A percentile compares a stretch with the other conserved stretches of the same genome.
Evolutionary conservation across 169 alveolate species (phyloP).

Genomic region (Condylostoma magnum): DNA sequence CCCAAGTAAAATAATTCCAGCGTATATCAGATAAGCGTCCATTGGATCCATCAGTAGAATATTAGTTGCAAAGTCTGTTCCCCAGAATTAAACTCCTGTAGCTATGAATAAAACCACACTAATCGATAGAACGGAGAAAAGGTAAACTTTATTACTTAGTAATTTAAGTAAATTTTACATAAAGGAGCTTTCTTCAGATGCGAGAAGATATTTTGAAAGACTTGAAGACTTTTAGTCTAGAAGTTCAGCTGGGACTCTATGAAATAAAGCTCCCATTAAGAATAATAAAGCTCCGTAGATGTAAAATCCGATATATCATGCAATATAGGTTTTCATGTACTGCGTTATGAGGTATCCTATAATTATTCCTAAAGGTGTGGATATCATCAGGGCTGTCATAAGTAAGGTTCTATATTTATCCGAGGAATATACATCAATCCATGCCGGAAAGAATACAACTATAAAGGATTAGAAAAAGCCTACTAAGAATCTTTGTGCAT

Average conservation of each 20-base stretch:
- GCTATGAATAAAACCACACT: slow-evolving; percentile 66
- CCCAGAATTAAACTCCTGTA: slow-evolving; percentile 80
- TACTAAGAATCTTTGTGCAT: slow-evolving; percentile 76
- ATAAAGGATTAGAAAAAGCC: slow-evolving; percentile 92
- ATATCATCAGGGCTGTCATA: slow-evolving; percentile 92
- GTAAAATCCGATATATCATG: slow-evolving; percentile 1
- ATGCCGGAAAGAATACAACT: slow-evolving; percentile 92
- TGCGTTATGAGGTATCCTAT: slow-evolving; percentile 66
- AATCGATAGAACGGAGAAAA: slow-evolving; percentile 60
- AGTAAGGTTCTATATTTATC: slow-evolving; percentile 82
- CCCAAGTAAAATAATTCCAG: slow-evolving; percentile 54
- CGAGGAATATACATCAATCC: slow-evolving; percentile 95
- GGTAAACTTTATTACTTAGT: slow-evolving; percentile 47
- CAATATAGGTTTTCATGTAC: slow-evolving; percentile 38
- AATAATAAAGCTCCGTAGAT: slow-evolving; percentile 44
- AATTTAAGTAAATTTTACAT: slow-evolving; percentile 17
- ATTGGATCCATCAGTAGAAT: slow-evolving; percentile 38
- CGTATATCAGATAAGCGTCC: slow-evolving; percentile 45
- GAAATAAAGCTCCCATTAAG: background rate
- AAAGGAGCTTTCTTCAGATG: slow-evolving; percentile 27
- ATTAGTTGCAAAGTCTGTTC: slow-evolving; percentile 56
- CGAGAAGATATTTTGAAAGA: background rate
- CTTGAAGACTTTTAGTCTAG: slow-evolving; percentile 3
- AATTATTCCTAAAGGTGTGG: slow-evolving; percentile 85
- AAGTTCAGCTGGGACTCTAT: background rate